Evolutionary conservation across 441 rosid genomes (phyloP), one percentile per base, ranked within the genome.

Genomic region (Jatropha podagrica): DNA sequence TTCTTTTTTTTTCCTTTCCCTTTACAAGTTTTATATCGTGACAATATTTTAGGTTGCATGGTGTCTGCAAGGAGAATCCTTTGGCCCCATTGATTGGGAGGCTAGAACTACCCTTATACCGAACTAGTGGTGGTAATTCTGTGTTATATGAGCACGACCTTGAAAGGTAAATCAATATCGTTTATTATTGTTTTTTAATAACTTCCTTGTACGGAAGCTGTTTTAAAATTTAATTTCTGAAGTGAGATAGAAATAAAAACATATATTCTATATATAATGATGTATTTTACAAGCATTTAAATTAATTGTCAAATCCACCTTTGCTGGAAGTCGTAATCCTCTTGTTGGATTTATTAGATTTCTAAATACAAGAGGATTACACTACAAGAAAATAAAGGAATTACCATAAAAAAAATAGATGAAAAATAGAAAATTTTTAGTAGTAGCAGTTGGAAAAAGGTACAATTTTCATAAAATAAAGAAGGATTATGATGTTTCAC

Each of bases 101-200:
- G 82, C 77, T 95, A 75, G 99, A 98, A 59, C 80, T 95, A n/a
- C 98, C 98, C 15, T 78, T 95, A 17, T 93, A 95, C 75, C 94
- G 99, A 54, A 95, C 99, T 27, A 91, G 99, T 14, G 99, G 95
- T 77, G 99, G 93, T 77, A 91, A 95, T 80, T 95, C 98, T 3
- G 98, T 95, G 75, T 76, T 93, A 85, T 95, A 90, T 84, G 99
- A 93, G 77, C 99, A 95, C 76, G 99, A 95, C 81, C 85, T 95
- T 78, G 99, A 95, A 84, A 95, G 99, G 99, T 93, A 76, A 77
- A 0, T 32, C 32, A 32, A 32, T 32, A 32, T 32, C 32, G 32
- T 32, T 32, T 32, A 32, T 32, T 32, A 32, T 4, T 51, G 38
- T 51, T 54, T 71, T n/a, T 51, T 17, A 48, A 60, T 48, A 38